A percentile compares a stretch with the other conserved stretches of the same genome.
Conservation (phyloP, 495 filamentous ascomycete species). For the Penicillium cosmopolitanum region DNA sequence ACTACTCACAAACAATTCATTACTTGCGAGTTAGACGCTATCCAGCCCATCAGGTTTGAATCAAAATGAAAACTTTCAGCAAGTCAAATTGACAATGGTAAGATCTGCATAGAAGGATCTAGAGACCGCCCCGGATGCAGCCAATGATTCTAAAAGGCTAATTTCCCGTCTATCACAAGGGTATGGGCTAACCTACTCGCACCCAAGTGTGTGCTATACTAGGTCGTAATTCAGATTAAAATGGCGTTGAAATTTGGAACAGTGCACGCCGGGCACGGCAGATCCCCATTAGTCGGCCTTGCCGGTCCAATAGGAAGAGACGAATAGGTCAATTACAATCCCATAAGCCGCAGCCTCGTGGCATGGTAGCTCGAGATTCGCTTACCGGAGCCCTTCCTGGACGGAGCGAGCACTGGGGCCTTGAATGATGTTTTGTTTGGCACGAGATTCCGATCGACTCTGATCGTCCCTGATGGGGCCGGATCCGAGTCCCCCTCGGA, state of each 20-base stretch:
- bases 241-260: neutral
- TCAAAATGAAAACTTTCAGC: neutral
- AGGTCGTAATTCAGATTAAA: neutral
- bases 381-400: neutral
- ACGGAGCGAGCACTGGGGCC: neutral
- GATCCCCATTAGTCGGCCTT: neutral
- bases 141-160: neutral
- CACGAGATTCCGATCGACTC: neutral
- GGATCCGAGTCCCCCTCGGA: neutral
- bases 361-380: neutral
- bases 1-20: too few species aligned
- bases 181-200: neutral
- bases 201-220: neutral
- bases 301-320: slow-evolving; percentile 6
- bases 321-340: neutral
- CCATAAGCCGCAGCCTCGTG: slow-evolving; percentile 8
- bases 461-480: neutral
- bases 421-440: too few species aligned
- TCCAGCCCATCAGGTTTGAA: too few species aligned
- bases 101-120: too few species aligned
- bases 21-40: too few species aligned
- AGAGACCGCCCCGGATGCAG: neutral
- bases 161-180: neutral
- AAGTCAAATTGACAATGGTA: too few species aligned
- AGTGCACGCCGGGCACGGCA: neutral